Evolutionary conservation across 202 grass and related monocot genomes (phyloP).

Genomic region (Carex sylvatica): DNA sequence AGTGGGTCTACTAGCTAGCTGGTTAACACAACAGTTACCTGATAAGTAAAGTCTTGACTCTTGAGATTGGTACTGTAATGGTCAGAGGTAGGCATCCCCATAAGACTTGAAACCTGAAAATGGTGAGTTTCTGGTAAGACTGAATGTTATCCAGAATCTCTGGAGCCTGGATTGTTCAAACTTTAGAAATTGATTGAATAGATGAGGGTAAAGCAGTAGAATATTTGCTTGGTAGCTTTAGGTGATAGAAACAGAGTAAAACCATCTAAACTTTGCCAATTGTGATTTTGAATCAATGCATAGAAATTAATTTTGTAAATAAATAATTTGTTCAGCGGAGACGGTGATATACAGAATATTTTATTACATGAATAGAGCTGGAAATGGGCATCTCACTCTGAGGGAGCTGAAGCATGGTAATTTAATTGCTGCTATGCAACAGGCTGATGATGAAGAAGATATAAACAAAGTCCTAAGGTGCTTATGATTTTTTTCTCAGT

Average conservation of each 20-base stretch:
- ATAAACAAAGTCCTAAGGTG: constrained; percentile 98
- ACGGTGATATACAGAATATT: constrained; percentile 98
- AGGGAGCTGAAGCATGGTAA: constrained; percentile 94
- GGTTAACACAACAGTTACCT: neutral
- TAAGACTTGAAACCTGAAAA: constrained; percentile 2
- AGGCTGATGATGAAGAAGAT: constrained; percentile 97
- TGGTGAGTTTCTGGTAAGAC: neutral
- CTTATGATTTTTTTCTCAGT: neutral
- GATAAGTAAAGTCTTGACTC: neutral
- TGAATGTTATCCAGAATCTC: neutral
- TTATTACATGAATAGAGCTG: constrained; percentile 87
- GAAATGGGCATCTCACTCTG: constrained; percentile 74
- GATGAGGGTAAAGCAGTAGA: neutral
- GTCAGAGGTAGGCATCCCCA: neutral
- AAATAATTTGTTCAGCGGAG: constrained; percentile 54
- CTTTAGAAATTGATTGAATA: neutral
- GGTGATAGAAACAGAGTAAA: neutral
- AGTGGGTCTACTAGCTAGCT: neutral
- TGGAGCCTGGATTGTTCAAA: neutral
- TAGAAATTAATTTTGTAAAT: constrained; percentile 6
- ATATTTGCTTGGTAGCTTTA: neutral
- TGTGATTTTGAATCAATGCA: constrained; percentile 8
- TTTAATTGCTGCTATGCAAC: constrained; percentile 73
- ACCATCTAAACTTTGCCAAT: neutral
- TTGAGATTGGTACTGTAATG: neutral